A percentile compares a stretch with the other conserved stretches of the same genome.
phyloP scores from a whole-genome alignment of 768 basidiomycete species.

The Lactifluus rugatus region DNA sequence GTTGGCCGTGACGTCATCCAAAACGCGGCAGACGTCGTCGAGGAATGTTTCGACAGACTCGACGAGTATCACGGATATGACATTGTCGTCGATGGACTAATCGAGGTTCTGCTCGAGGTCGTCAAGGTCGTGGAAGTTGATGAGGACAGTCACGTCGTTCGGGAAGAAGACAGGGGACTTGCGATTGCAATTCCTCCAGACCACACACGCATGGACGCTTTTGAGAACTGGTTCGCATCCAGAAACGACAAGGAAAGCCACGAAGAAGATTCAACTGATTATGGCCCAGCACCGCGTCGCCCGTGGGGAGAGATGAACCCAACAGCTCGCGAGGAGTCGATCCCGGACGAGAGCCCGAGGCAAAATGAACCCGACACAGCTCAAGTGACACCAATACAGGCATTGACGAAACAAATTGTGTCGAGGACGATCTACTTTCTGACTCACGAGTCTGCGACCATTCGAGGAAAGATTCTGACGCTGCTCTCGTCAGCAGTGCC shows the following conservation, averaged over 20 bases:
- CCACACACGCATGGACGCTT: constrained; percentile 34
- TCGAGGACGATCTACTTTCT: constrained; percentile 82
- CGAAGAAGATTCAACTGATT: constrained; percentile 38
- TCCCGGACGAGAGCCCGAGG: constrained; percentile 19
- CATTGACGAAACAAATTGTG: constrained; percentile 76
- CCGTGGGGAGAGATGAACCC: constrained; percentile 41
- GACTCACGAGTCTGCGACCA: constrained; percentile 78
- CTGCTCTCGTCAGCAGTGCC: constrained; percentile 68
- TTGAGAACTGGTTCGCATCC: constrained; percentile 58
- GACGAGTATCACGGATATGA: constrained; percentile 96
- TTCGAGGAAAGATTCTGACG: constrained; percentile 73
- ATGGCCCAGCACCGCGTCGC: constrained; percentile 49
- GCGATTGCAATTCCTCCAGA: constrained; percentile 19
- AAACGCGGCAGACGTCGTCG: constrained; percentile 87
- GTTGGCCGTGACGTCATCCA: constrained; percentile 83
- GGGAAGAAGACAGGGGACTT: constrained; percentile 6
- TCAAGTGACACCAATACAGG: constrained; percentile 59
- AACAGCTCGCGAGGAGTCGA: constrained; percentile 21
- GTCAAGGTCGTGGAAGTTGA: constrained; percentile 65
- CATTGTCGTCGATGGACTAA: constrained; percentile 71
- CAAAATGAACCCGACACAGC: constrained; percentile 34
- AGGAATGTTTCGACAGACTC: constrained; percentile 93
- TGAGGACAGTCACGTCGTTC: constrained; percentile 26
- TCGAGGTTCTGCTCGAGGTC: constrained; percentile 82
- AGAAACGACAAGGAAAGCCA: constrained; percentile 29